These are phyloP conservation scores for Berkeleyomyces rouxiae DNA, from an alignment of 2,329 filamentous ascomycete species.

Conservation along the genomic window DNA sequence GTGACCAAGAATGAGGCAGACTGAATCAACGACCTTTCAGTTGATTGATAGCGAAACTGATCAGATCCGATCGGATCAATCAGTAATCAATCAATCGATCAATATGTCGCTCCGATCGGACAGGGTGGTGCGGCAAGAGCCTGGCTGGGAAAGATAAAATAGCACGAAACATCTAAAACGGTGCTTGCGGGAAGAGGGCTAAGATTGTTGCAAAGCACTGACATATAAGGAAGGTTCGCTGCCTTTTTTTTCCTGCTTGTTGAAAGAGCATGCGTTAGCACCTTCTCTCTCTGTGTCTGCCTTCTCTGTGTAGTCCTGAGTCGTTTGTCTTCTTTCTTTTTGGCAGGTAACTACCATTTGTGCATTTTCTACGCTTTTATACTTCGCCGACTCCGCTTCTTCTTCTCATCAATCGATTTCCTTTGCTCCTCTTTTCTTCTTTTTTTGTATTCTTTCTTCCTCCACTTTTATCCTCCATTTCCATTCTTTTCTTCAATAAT, in stretches of 20 bases:
- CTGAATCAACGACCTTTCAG: background rate
- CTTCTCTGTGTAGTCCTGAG: background rate
- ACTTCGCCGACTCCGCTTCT: background rate
- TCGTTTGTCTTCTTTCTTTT: background rate
- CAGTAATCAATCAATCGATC: background rate
- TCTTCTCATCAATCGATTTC: background rate
- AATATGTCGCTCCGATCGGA: background rate
- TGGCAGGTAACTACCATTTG: background rate
- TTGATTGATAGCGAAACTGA: conserved; percentile 2
- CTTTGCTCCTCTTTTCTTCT: background rate
- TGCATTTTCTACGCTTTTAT: background rate
- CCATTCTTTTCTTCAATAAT: background rate
- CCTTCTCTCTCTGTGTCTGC: background rate
- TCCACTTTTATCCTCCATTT: background rate
- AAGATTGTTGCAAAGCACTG: background rate
- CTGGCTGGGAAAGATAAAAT: background rate
- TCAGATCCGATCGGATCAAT: background rate
- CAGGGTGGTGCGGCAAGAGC: background rate
- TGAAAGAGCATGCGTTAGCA: background rate
- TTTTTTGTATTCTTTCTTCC: background rate
- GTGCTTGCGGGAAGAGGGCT: background rate
- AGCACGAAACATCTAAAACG: background rate
- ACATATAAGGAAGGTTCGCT: conserved; percentile 9
- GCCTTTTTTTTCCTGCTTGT: background rate
- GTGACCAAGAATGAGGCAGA: background rate